Base-by-base conservation (phyloP, 176 grass and related monocot genomes). In the Dendrocalamus sinicus region DNA sequence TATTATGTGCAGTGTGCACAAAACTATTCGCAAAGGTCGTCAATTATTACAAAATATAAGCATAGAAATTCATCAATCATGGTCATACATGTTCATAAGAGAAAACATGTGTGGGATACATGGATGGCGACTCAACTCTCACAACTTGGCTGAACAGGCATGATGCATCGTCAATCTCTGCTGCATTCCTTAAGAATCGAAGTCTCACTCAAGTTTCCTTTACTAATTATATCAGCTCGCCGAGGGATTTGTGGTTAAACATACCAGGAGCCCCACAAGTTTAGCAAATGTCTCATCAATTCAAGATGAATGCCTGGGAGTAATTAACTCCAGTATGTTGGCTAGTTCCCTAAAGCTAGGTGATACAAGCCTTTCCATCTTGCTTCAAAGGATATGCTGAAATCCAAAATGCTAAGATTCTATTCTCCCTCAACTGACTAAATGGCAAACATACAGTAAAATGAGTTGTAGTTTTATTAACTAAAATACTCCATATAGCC, bases 41-140 rank as follows among this genome's bases (percentile, higher is more conserved):
- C 50, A 48, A 24, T 76, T 20, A 32, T 88, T 76, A 70, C 28
- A 7, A 63, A 69, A 47, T 51, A 47, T 51, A 69, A 76, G 60
- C 44, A 76, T 24, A 28, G 9, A 6, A 14, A 48, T 70, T 83
- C 52, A 14, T 28, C 54, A 70, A 24, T 43, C 41, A 12, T 59
- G 62, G 1, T 4, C 13, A 0, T 79, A 37, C 43, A 22, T 2
- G 61, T 5, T 11, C 46, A 40, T n/a, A 55, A 32, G 24, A 44
- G 13, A 65, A 67, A 41, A 81, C 50, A 5, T 57, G 59, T n/a
- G 7, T 41, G 51, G 23, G 13, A 63, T 74, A 83, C 46, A 73
- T 16, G 4, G 12, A 76, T 76, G 13, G 32, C 14, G 43, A 47
- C 8, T 70, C 17, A 52, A 65, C 26, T 75, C 55, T 22, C 26